A percentile compares a stretch with the other conserved stretches of the same genome.
phyloP scores from a whole-genome alignment of 169 alveolate genomes.

The Theileria parva region DNA sequence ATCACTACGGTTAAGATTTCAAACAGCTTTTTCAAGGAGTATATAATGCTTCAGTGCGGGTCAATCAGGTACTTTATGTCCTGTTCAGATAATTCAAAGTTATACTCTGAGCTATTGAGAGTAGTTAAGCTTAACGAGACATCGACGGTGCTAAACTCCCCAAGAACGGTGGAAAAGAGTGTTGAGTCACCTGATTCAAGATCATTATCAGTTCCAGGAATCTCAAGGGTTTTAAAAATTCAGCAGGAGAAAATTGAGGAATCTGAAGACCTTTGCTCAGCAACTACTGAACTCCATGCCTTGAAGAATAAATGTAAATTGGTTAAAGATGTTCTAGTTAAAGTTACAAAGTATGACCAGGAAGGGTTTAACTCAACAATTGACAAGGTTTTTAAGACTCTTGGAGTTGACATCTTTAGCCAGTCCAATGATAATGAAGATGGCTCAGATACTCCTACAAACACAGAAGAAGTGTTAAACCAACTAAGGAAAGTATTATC shows the following conservation, averaged over 20 bases:
- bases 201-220: conserved; percentile 29
- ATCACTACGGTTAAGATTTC: conserved; percentile 21
- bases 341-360: conserved; percentile 1
- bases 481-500: conserved; percentile 4
- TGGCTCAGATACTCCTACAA: background rate
- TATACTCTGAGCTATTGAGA: conserved; percentile 23
- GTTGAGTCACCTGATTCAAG: background rate
- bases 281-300: conserved; percentile 22
- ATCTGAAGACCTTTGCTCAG: conserved; percentile 14
- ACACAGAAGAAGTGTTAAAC: conserved; percentile 5
- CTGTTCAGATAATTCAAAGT: conserved; percentile 15
- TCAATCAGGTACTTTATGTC: conserved; percentile 18
- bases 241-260: conserved; percentile 33
- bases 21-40: conserved; percentile 8
- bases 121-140: conserved; percentile 24
- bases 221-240: conserved; percentile 30
- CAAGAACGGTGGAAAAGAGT: background rate
- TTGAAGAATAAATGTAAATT: conserved; percentile 38
- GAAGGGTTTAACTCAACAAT: conserved; percentile 3
- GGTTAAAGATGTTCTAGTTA: conserved; percentile 13
- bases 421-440: background rate
- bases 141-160: conserved; percentile 1
- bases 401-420: background rate
- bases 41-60: conserved; percentile 21
- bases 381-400: background rate